These are phyloP conservation scores for Colletotrichum lindemuthianum DNA, from an alignment of 2,329 filamentous ascomycete species.

Conservation along the genomic window DNA sequence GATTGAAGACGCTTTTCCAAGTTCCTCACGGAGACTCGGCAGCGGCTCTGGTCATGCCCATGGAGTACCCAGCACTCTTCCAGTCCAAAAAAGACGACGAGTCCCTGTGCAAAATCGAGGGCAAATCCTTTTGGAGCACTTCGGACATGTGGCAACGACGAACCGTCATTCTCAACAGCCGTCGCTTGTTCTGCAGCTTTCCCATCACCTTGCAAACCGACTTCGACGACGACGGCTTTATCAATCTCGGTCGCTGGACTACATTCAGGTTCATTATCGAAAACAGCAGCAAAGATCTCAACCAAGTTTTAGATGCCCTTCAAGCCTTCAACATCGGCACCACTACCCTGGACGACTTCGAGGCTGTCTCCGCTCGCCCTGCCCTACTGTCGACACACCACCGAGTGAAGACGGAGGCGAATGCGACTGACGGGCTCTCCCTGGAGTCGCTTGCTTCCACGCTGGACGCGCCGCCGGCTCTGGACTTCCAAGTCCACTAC, in stretches of 20 bases:
- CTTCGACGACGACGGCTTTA: conserved; percentile 46
- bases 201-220: conserved; percentile 53
- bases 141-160: conserved; percentile 60
- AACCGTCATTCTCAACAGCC: conserved; percentile 54
- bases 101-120: conserved; percentile 34
- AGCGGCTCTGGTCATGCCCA: conserved; percentile 11
- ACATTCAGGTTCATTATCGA: conserved; percentile 60
- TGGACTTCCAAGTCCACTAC: conserved; percentile 82
- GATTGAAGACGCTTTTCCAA: conserved; percentile 56
- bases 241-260: conserved; percentile 68
- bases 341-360: conserved; percentile 53
- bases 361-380: conserved; percentile 41
- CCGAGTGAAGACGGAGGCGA: background rate
- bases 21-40: conserved; percentile 40
- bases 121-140: conserved; percentile 47
- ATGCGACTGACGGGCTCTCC: background rate
- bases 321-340: conserved; percentile 78
- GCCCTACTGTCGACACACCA: conserved; percentile 12
- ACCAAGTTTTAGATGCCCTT: conserved; percentile 63
- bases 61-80: conserved; percentile 22
- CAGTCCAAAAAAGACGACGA: conserved; percentile 31
- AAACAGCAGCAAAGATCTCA: conserved; percentile 45
- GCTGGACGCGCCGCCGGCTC: conserved; percentile 48
- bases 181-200: conserved; percentile 43
- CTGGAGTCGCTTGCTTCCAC: conserved; percentile 51